Evolutionary conservation across 1,284 basidiomycete genomes (phyloP).

Genomic region (Cryptococcus sp.): DNA sequence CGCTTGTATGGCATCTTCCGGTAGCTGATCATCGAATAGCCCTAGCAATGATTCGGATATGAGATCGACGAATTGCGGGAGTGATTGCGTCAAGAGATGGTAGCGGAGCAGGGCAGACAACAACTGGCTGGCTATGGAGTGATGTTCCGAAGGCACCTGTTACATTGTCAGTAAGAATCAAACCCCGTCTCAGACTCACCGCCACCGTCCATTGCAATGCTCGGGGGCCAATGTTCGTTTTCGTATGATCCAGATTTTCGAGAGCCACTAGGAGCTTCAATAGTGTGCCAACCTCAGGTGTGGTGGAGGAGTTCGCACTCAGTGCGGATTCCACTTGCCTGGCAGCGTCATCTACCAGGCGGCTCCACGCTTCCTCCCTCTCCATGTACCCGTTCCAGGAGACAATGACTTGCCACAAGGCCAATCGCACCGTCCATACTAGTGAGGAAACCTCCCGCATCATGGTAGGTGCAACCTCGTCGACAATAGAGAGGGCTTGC

Average conservation of each 20-base stretch:
- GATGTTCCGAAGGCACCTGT: conserved; percentile 11
- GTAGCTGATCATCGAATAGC: conserved; percentile 23
- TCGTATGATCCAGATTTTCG: conserved; percentile 38
- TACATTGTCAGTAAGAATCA: conserved; percentile 1
- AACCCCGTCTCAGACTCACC: conserved; percentile 20
- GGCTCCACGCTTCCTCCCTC: conserved; percentile 31
- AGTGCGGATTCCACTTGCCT: conserved; percentile 19
- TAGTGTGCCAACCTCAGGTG: conserved; percentile 19
- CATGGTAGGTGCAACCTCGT: conserved; percentile 1
- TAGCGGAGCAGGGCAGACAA: conserved; percentile 33
- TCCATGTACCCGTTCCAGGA: conserved; percentile 51
- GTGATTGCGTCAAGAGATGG: conserved; percentile 37
- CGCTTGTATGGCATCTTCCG: conserved; percentile 21
- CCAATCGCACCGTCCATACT: conserved; percentile 10
- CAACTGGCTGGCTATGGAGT: conserved; percentile 15
- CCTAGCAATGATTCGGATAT: conserved; percentile 21
- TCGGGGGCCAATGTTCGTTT: conserved; percentile 24
- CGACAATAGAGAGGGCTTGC: conserved; percentile 21
- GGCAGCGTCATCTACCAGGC: conserved; percentile 26
- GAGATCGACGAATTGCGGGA: conserved; percentile 26
- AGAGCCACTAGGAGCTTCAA: conserved; percentile 21
- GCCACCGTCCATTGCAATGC: conserved; percentile 41
- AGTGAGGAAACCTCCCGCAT: neutral
- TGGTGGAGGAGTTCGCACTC: conserved; percentile 8
- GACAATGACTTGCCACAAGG: conserved; percentile 34